Evolutionary conservation across 139 green algal genomes (phyloP).

Genomic region (Chlamydomonas schloesseri): DNA sequence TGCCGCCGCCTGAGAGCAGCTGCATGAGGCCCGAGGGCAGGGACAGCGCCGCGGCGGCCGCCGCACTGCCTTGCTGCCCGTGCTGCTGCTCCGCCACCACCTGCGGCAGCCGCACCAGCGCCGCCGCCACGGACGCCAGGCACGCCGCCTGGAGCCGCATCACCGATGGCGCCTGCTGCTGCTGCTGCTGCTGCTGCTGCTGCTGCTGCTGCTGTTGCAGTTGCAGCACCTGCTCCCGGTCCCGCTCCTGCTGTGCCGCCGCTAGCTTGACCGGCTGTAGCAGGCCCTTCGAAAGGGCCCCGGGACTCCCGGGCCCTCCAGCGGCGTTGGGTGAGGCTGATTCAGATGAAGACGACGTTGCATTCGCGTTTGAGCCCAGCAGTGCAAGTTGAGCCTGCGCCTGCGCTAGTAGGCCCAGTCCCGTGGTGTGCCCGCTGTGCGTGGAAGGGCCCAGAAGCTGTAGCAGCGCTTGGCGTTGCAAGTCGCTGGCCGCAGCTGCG

Average conservation of each 20-base stretch:
- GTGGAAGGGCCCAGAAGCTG: neutral
- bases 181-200: no score
- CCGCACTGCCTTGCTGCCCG: neutral
- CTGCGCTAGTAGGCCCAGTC: neutral
- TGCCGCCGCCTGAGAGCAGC: neutral
- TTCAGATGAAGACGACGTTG: no score
- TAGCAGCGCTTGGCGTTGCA: neutral
- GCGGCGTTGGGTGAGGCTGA: no score
- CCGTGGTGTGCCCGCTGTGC: neutral
- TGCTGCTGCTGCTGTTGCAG: no score
- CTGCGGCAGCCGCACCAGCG: neutral
- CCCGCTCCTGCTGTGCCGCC: neutral
- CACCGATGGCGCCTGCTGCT: no score
- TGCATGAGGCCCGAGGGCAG: neutral
- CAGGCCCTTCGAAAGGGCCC: neutral
- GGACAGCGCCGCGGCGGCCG: neutral
- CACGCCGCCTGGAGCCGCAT: neutral
- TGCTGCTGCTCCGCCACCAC: neutral
- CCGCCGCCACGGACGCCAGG: conserved; percentile 5
- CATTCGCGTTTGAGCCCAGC: no score
- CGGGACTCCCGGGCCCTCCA: no score
- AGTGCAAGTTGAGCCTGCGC: neutral
- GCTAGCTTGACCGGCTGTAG: neutral
- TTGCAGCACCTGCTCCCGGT: no score
- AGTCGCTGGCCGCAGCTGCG: neutral